Evolutionary conservation across 1,139 yeast genomes (phyloP), one percentile per base, ranked within the genome.

Genomic region (Geotrichum cucujoidarum): DNA sequence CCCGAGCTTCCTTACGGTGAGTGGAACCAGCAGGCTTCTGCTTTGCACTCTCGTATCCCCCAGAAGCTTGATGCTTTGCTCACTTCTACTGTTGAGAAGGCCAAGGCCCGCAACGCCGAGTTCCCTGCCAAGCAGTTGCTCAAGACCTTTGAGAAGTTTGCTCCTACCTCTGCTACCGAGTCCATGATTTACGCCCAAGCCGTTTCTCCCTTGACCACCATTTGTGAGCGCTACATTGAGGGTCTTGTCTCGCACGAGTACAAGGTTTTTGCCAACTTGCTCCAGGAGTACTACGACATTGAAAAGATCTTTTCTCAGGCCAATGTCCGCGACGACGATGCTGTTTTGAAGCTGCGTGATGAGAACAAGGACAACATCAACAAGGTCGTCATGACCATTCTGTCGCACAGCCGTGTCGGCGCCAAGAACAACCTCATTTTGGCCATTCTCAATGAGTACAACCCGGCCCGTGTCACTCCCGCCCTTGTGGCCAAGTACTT

Each of bases 331-430:
- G 90, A 85, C 61, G 96, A 88, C 61, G 73, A 67, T 35, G 95
- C 88, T 43, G 80, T 92, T 53, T 77, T 92, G 69, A 75, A 74
- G 58, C 75, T 94, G 55, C 83, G 98, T 69, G 97, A 92, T 60
- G 92, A 85, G 67, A 76, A 88, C 72, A 83, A 84, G 66, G 76
- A 81, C 45, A 85, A 86, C 55, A 76, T 90, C 65, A 73, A 75
- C 47, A 78, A 78, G 62, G 98, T 92, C 47, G 80, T 87, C 50
- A 64, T 72, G 53, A 76, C 78, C 50, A 88, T 83, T 29, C 76
- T 90, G 63, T 89, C 97, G 18, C 99, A 94, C 68, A 81, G 95
- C 30, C 81, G 95, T 65, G 94, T 90, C 31, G 85, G 94, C 50
- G 89, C 97, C 40, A 92, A 90, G 75, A 94, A 89, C 71, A 88